These are phyloP conservation scores for Eucalyptus marginata DNA, from an alignment of 345 rosid species.

Conservation along the genomic window DNA sequence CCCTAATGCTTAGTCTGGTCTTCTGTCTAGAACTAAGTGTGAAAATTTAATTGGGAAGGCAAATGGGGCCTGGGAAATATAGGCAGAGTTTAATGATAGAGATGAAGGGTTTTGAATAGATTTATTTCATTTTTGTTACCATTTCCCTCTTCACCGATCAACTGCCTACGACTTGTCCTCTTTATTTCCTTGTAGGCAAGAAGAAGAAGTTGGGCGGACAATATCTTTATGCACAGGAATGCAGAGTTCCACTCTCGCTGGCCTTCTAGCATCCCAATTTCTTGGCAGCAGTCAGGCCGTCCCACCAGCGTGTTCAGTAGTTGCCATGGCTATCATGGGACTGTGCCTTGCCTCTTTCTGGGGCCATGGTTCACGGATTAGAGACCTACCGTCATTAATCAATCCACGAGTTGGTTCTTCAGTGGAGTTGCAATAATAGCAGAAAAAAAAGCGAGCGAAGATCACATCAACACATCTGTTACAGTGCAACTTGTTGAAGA, in stretches of 20 bases:
- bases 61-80: background rate
- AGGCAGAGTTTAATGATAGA: background rate
- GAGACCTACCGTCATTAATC: conserved; percentile 31
- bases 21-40: too few species aligned
- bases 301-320: conserved; percentile 93
- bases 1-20: too few species aligned
- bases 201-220: conserved; percentile 77
- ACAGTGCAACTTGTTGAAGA: background rate
- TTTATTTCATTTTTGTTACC: background rate
- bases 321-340: conserved; percentile 97
- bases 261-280: conserved; percentile 80
- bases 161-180: background rate
- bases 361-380: conserved; percentile 66
- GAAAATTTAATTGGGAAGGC: too few species aligned
- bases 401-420: conserved; percentile 23
- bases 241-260: conserved; percentile 96
- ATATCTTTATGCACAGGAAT: conserved; percentile 91
- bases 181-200: conserved; percentile 43
- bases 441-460: background rate
- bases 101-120: background rate
- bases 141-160: background rate
- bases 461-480: background rate
- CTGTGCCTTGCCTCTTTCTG: conserved; percentile 88
- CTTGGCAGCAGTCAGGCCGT: conserved; percentile 89
- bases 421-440: conserved; percentile 1